These are phyloP conservation scores for Epichloe sp. DNA, from an alignment of 2,329 filamentous ascomycete species.

Conservation along the genomic window DNA sequence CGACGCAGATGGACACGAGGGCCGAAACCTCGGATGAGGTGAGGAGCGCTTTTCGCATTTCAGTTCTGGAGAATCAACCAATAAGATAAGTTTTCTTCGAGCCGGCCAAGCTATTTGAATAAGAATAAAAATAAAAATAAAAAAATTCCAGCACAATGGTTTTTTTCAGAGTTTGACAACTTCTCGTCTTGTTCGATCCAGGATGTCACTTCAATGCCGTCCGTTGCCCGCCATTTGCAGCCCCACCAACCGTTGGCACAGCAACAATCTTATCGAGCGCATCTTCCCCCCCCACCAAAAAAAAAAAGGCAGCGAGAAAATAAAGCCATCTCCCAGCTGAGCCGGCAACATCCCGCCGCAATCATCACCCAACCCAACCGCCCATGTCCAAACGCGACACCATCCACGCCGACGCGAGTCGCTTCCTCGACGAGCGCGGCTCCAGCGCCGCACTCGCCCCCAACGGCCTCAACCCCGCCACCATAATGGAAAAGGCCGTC, in stretches of 20 bases:
- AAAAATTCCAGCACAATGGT: background rate
- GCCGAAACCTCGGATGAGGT: slow-evolving; percentile 60
- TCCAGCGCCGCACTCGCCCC: slow-evolving; percentile 62
- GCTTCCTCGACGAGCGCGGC: slow-evolving; percentile 86
- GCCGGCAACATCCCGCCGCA: background rate
- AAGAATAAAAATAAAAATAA: too few species aligned
- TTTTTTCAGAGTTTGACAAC: background rate
- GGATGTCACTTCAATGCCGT: slow-evolving; percentile 7
- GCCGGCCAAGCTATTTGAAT: too few species aligned
- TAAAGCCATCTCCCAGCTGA: background rate
- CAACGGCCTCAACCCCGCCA: slow-evolving; percentile 86
- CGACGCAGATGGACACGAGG: slow-evolving; percentile 47
- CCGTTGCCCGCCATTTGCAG: background rate
- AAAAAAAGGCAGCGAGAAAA: background rate
- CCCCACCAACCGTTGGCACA: slow-evolving; percentile 19
- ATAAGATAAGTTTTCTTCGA: background rate
- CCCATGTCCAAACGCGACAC: slow-evolving; percentile 26
- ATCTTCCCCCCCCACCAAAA: background rate
- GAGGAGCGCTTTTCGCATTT: slow-evolving; percentile 40
- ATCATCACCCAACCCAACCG: slow-evolving; percentile 6
- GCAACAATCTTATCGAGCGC: slow-evolving; percentile 31
- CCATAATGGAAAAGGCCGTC: slow-evolving; percentile 88
- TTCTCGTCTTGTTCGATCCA: background rate
- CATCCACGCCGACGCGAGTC: slow-evolving; percentile 68
- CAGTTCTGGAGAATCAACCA: background rate